Evolutionary conservation across 441 rosid species (phyloP).

Genomic region (Isatis lusitanica): DNA sequence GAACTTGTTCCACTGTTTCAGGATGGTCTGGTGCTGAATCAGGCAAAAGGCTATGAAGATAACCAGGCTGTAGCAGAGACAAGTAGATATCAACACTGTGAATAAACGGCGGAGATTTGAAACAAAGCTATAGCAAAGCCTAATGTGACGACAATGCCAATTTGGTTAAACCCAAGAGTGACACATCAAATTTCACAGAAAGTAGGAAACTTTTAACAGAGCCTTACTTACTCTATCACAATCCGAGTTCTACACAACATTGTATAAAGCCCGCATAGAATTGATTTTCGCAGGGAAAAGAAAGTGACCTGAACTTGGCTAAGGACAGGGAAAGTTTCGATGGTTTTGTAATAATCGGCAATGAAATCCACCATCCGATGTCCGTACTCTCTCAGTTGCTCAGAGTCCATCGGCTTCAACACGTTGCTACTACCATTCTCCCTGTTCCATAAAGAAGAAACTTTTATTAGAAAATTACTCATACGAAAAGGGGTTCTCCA

Average conservation of each 20-base stretch:
- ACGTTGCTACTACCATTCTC: slow-evolving; percentile 38
- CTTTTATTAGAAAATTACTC: not conserved
- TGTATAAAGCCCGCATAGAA: not conserved
- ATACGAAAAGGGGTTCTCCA: not conserved
- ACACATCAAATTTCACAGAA: not conserved
- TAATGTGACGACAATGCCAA: not conserved
- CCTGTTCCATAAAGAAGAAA: slow-evolving; percentile 16
- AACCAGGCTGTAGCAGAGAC: slow-evolving; percentile 72
- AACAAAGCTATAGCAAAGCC: not conserved
- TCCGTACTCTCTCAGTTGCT: slow-evolving; percentile 79
- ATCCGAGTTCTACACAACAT: not conserved
- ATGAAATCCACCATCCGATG: slow-evolving; percentile 92
- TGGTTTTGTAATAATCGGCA: slow-evolving; percentile 82
- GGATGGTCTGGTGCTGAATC: slow-evolving; percentile 78
- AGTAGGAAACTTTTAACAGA: not conserved
- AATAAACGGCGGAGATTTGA: not conserved
- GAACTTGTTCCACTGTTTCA: slow-evolving; percentile 69
- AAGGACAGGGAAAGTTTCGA: slow-evolving; percentile 79
- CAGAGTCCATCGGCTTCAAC: slow-evolving; percentile 83
- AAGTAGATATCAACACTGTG: not conserved
- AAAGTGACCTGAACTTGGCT: slow-evolving; percentile 88
- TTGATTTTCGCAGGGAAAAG: not conserved
- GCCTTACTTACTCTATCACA: not conserved
- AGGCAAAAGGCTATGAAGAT: slow-evolving; percentile 67
- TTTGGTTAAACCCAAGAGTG: not conserved